These are phyloP conservation scores for Moelleriella libera DNA, from an alignment of 2,329 filamentous ascomycete genomes.

Conservation along the genomic window DNA sequence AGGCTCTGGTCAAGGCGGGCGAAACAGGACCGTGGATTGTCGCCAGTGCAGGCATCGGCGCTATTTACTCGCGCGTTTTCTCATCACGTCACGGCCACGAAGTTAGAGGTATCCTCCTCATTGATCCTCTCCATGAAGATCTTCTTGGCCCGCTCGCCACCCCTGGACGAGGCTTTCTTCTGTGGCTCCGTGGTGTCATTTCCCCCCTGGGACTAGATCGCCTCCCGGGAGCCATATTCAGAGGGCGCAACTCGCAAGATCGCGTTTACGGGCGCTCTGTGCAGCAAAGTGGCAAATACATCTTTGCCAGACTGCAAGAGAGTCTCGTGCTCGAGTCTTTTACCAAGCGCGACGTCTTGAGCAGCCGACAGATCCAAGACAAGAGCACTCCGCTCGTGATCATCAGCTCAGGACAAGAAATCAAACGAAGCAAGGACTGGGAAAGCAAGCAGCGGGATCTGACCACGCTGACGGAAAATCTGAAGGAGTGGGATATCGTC, in stretches of 20 bases:
- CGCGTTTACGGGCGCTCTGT: constrained; percentile 70
- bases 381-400: constrained; percentile 63
- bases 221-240: constrained; percentile 67
- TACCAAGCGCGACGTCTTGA: constrained; percentile 67
- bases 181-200: constrained; percentile 77
- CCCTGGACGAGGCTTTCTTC: constrained; percentile 60
- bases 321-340: constrained; percentile 76
- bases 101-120: constrained; percentile 65
- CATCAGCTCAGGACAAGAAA: constrained; percentile 65
- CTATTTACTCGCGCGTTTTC: constrained; percentile 84
- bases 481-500: constrained; percentile 77
- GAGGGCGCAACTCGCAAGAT: constrained; percentile 66
- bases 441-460: constrained; percentile 74
- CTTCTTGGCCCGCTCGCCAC: constrained; percentile 54
- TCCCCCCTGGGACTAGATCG: constrained; percentile 79
- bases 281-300: constrained; percentile 67
- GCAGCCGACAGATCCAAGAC: constrained; percentile 66
- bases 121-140: constrained; percentile 85
- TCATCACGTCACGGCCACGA: constrained; percentile 65
- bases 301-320: constrained; percentile 89
- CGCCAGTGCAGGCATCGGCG: constrained; percentile 73
- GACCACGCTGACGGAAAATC: constrained; percentile 62
- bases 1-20: constrained; percentile 65
- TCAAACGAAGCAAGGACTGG: constrained; percentile 58
- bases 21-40: constrained; percentile 85